Evolutionary conservation across 495 filamentous ascomycete species (phyloP).

Genomic region (Hamigera avellanea): DNA sequence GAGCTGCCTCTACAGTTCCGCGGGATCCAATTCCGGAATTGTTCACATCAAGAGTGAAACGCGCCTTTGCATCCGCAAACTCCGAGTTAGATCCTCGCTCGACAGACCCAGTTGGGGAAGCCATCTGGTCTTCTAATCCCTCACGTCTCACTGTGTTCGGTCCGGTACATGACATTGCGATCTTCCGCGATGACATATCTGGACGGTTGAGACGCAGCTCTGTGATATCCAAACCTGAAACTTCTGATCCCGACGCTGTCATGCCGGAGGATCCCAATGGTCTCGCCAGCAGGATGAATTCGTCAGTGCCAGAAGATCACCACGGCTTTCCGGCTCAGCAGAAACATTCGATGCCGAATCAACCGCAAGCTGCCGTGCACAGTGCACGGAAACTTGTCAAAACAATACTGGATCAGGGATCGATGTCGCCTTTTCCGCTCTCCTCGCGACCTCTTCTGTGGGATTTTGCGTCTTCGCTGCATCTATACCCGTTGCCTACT

Average conservation of each 20-base stretch:
- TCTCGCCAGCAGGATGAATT: constrained; percentile 2
- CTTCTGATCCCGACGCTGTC: constrained; percentile 9
- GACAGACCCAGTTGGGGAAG: constrained; percentile 49
- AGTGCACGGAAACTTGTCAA: constrained; percentile 78
- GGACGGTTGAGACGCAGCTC: constrained; percentile 63
- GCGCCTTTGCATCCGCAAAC: constrained; percentile 69
- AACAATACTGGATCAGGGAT: constrained; percentile 86
- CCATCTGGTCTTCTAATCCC: constrained; percentile 82
- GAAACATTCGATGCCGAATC: constrained; percentile 20
- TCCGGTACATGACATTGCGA: constrained; percentile 68
- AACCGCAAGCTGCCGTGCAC: constrained; percentile 27
- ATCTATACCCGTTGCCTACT: constrained; percentile 81
- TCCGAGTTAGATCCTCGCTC: constrained; percentile 40
- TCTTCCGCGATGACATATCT: constrained; percentile 78
- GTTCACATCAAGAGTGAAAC: constrained; percentile 72
- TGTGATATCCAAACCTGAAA: constrained; percentile 38
- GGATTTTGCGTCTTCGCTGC: constrained; percentile 65
- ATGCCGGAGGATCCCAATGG: constrained; percentile 13
- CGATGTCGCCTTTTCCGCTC: constrained; percentile 74
- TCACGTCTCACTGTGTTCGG: constrained; percentile 72
- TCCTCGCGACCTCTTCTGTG: constrained; percentile 69
- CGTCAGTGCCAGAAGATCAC: constrained; percentile 4
- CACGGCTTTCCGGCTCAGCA: constrained; percentile 6
- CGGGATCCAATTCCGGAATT: constrained; percentile 66
- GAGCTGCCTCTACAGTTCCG: constrained; percentile 66